phyloP scores from a whole-genome alignment of 2,329 filamentous ascomycete species.

The Aspergillus quadrilineatus region DNA sequence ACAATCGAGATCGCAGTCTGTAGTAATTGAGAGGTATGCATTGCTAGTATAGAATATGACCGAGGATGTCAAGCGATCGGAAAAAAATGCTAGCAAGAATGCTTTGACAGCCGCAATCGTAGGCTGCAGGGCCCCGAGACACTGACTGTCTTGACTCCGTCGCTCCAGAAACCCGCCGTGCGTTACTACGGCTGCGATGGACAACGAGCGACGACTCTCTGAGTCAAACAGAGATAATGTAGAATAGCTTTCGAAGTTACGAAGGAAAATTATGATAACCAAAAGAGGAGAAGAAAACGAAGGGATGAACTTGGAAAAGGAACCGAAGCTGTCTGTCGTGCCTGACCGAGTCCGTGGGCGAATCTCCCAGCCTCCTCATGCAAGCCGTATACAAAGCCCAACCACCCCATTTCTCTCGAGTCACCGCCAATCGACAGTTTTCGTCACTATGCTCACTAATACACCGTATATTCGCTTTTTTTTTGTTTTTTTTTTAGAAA shows the following conservation, averaged over 20 bases:
- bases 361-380: constrained; percentile 32
- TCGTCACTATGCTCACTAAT: background rate
- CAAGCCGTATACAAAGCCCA: constrained; percentile 27
- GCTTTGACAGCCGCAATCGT: constrained; percentile 7
- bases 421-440: constrained; percentile 16
- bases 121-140: constrained; percentile 8
- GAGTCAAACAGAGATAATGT: constrained; percentile 18
- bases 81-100: constrained; percentile 4
- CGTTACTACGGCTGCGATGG: background rate
- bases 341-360: background rate
- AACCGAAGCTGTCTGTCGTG: background rate
- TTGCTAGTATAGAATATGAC: constrained; percentile 20
- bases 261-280: constrained; percentile 12
- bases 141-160: background rate
- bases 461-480: constrained; percentile 2
- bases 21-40: constrained; percentile 30
- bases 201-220: constrained; percentile 2
- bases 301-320: constrained; percentile 17
- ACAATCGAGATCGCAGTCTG: constrained; percentile 29
- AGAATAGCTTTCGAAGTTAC: constrained; percentile 4
- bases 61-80: constrained; percentile 5
- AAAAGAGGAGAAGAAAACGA: constrained; percentile 15
- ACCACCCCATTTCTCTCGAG: constrained; percentile 38
- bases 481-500: constrained; percentile 6
- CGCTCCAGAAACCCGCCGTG: constrained; percentile 1